Conservation (phyloP, 345 rosid species). For the Linum trigynum region DNA sequence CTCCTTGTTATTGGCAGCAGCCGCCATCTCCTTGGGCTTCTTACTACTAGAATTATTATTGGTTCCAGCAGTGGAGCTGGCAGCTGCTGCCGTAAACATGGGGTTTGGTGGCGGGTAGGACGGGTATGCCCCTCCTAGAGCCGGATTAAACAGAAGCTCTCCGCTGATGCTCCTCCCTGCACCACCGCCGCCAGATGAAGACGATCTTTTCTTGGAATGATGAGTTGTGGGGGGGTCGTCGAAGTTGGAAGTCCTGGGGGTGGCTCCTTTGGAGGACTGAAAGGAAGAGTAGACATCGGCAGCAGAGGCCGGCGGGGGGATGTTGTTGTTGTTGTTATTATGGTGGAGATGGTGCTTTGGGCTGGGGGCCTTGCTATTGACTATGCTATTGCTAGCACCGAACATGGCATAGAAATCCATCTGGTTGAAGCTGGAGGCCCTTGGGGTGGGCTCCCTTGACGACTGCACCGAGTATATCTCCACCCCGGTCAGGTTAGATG, state of each 20-base stretch:
- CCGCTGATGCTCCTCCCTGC: background rate
- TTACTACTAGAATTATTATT: background rate
- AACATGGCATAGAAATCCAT: slow-evolving; percentile 83
- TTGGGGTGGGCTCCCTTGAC: slow-evolving; percentile 68
- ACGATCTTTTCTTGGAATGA: background rate
- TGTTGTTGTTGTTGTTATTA: background rate
- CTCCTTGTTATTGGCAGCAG: slow-evolving; percentile 17
- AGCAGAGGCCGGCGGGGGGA: background rate
- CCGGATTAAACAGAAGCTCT: background rate
- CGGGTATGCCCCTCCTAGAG: slow-evolving; percentile 4
- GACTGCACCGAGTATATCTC: slow-evolving; percentile 45
- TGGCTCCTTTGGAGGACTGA: background rate
- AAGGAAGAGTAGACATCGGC: background rate
- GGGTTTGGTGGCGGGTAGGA: slow-evolving; percentile 21
- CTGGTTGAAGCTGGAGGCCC: slow-evolving; percentile 85
- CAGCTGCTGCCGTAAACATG: slow-evolving; percentile 9
- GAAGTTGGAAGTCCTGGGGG: slow-evolving; percentile 1
- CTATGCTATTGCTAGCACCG: slow-evolving; percentile 26
- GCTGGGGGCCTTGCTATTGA: slow-evolving; percentile 36
- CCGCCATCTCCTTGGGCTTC: slow-evolving; percentile 5
- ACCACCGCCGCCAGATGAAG: background rate
- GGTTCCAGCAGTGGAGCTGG: background rate
- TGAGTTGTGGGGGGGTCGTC: background rate
- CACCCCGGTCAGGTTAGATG: slow-evolving; percentile 38
- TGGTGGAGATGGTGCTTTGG: background rate